These are phyloP conservation scores for Podila epigama DNA, from an alignment of 192 early-diverging fungal species.

Conservation along the genomic window DNA sequence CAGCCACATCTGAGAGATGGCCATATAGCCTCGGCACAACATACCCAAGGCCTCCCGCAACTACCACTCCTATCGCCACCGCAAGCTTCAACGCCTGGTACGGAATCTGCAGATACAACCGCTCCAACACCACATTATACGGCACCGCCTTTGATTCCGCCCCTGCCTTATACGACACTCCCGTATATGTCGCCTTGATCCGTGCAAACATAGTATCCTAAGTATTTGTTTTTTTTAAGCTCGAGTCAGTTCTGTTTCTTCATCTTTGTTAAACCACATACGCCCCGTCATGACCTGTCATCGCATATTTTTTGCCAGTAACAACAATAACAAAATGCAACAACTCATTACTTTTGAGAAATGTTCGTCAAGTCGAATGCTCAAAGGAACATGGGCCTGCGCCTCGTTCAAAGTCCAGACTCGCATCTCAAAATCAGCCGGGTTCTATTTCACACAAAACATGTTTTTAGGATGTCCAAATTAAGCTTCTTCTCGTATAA, in stretches of 20 bases:
- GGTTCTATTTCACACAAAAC: slow-evolving; percentile 7
- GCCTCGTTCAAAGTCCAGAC: slow-evolving; percentile 37
- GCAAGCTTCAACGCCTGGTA: slow-evolving; percentile 45
- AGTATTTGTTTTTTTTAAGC: background rate
- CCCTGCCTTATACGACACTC: slow-evolving; percentile 23
- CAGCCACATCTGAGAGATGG: background rate
- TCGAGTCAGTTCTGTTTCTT: too few species aligned
- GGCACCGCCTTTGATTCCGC: slow-evolving; percentile 21
- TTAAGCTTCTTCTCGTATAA: too few species aligned
- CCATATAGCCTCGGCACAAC: slow-evolving; percentile 14
- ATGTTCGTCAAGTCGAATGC: slow-evolving; percentile 5
- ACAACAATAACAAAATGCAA: background rate
- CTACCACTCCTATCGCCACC: slow-evolving; percentile 6
- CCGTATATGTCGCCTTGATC: slow-evolving; percentile 40
- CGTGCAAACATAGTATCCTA: slow-evolving; percentile 38
- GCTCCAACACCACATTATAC: slow-evolving; percentile 35
- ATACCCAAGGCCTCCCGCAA: slow-evolving; percentile 9
- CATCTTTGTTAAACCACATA: too few species aligned
- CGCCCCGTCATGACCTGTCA: too few species aligned
- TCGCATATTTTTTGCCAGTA: background rate
- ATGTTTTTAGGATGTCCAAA: background rate
- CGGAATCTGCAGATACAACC: slow-evolving; percentile 36
- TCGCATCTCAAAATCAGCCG: slow-evolving; percentile 41
- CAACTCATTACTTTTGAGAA: slow-evolving; percentile 19
- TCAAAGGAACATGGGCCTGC: slow-evolving; percentile 11